phyloP scores from a whole-genome alignment of 768 basidiomycete genomes.

The Suillus discolor region DNA sequence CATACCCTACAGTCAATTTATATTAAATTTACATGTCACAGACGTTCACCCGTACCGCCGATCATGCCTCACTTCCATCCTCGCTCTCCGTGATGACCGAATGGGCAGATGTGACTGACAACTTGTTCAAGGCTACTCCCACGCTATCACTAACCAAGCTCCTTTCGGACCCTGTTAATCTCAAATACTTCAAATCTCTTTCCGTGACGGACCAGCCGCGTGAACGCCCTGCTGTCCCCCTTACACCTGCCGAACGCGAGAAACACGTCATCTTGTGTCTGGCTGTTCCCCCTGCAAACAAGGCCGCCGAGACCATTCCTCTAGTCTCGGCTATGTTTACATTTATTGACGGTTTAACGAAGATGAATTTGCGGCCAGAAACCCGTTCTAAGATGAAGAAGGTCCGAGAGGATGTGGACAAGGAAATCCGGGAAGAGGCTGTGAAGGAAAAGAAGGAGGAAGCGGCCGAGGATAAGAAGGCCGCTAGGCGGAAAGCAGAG shows the following conservation, averaged over 20 bases:
- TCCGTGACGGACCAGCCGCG: slow-evolving; percentile 89
- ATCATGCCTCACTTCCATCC: slow-evolving; percentile 61
- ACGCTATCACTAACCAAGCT: slow-evolving; percentile 53
- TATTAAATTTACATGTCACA: slow-evolving; percentile 29
- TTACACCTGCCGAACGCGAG: slow-evolving; percentile 53
- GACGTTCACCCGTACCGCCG: slow-evolving; percentile 84
- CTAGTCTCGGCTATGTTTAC: slow-evolving; percentile 73
- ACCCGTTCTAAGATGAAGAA: slow-evolving; percentile 78
- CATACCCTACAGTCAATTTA: slow-evolving; percentile 9
- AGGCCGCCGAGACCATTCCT: slow-evolving; percentile 51
- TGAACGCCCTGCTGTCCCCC: slow-evolving; percentile 57
- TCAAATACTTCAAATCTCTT: slow-evolving; percentile 83
- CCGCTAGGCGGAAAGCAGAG: slow-evolving; percentile 72
- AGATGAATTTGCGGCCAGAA: slow-evolving; percentile 73
- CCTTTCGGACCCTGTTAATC: slow-evolving; percentile 65
- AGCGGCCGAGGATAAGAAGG: slow-evolving; percentile 67
- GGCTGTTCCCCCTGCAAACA: slow-evolving; percentile 50
- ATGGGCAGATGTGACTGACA: slow-evolving; percentile 84
- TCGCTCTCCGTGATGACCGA: slow-evolving; percentile 82
- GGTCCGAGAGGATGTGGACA: slow-evolving; percentile 71
- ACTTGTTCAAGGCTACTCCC: slow-evolving; percentile 59
- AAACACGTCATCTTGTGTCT: slow-evolving; percentile 80
- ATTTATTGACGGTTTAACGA: slow-evolving; percentile 68
- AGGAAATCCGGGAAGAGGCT: slow-evolving; percentile 66
- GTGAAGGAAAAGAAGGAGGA: slow-evolving; percentile 73